Base-by-base conservation (phyloP, 257 asterid genomes). In the Gardenia jasminoides region DNA sequence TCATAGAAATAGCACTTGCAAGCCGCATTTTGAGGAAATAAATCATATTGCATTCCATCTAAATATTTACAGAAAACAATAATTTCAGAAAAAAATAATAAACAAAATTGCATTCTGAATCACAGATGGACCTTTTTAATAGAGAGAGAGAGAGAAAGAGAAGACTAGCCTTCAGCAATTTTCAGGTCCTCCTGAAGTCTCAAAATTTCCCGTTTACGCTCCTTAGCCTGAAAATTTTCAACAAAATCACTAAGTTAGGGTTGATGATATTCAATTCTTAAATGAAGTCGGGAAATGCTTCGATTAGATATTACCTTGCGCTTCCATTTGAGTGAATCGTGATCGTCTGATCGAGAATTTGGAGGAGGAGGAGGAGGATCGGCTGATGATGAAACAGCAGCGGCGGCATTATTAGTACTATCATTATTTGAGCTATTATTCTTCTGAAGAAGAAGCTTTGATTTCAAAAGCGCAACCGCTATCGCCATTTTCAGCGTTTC, bases 1-100 rank as follows among this genome's bases (percentile, higher is more conserved):
- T 93, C 93, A 74, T 87, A 93, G 92, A 93, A 96, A 86, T 91
- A 92, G 91, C 99, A 96, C 79, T 90, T 96, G 91, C 99, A 96
- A 44, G 90, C 81, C 61, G 88, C 89, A 78, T 80, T 83, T 83
- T 84, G 89, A 22, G 97, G 98, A 90, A 88, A 93, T 75, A 90
- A 80, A 81, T 92, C 99, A 47, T 78, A 90, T 82, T 89, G 93
- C 80, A 89, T 75, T 36, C 94, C 93, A 79, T 91, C 99, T 96
- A 84, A 73, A 65, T 36, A 36, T 50, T 39, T 31, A 59, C 44
- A 56, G 41, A 69, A 20, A 10, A 20, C 58, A 56, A 33, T 26
- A 72, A 39, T 28, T 33, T 28, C 28, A 36, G 52, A 70, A 43
- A 70, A 43, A 28, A 22, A 44, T 19, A n/a, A 68, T 12, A 68